Percentiles rank a stretch among this genome's conserved stretches.
Evolutionary conservation across 495 filamentous ascomycete genomes (phyloP).

Genomic region (Xanthoparmelia taractica): DNA sequence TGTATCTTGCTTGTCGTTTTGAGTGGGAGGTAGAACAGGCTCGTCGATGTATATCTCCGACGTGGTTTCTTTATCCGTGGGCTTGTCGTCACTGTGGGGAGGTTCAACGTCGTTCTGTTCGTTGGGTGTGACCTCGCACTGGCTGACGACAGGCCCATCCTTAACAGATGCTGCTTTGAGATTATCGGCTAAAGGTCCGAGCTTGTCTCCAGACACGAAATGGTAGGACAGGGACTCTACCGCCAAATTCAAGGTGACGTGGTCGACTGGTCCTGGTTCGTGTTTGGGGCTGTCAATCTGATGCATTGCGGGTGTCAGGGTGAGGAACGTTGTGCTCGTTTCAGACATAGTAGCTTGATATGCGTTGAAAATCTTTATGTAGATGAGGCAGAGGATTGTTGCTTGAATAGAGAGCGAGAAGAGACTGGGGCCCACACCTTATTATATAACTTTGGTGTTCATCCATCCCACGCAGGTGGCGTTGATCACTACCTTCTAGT

Average conservation of each 20-base stretch:
- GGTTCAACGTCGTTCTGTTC: background rate
- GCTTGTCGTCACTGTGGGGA: too few species aligned
- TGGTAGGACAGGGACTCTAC: background rate
- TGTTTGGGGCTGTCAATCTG: background rate
- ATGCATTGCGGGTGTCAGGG: background rate
- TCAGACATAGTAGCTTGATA: background rate
- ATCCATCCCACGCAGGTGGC: too few species aligned
- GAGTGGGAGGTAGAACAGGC: too few species aligned
- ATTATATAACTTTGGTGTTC: too few species aligned
- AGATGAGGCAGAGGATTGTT: background rate
- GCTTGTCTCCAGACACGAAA: background rate
- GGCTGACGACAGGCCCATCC: background rate
- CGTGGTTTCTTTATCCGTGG: background rate
- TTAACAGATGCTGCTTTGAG: background rate
- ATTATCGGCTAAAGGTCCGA: background rate
- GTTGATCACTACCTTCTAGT: too few species aligned
- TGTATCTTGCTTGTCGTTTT: background rate
- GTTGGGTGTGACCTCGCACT: background rate
- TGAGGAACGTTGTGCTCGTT: background rate
- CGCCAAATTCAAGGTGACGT: background rate
- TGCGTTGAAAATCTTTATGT: background rate
- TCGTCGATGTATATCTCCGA: background rate
- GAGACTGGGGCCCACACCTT: background rate
- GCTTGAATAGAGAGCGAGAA: background rate
- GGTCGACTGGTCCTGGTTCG: background rate